Evolutionary conservation across 176 grass and related monocot species (phyloP).

Genomic region (Hsuehochloa calcarea): DNA sequence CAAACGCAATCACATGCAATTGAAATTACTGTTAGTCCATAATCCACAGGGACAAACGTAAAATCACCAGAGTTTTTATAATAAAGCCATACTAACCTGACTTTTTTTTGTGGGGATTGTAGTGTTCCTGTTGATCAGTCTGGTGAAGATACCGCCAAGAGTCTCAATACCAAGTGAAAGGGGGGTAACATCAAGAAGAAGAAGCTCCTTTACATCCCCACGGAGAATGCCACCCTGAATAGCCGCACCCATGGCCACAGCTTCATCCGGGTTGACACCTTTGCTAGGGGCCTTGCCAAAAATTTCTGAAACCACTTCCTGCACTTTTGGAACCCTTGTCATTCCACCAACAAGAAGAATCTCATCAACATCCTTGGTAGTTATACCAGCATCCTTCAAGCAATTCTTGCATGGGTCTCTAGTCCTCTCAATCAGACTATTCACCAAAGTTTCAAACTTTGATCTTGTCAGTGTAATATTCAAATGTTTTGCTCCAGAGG

Average conservation of each 20-base stretch:
- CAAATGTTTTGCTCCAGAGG: slow-evolving; percentile 48
- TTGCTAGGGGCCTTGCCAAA: slow-evolving; percentile 48
- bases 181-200: slow-evolving; percentile 49
- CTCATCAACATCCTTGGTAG: slow-evolving; percentile 38
- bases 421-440: slow-evolving; percentile 40
- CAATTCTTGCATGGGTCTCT: slow-evolving; percentile 49
- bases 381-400: slow-evolving; percentile 41
- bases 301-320: slow-evolving; percentile 38
- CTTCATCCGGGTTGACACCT: slow-evolving; percentile 47
- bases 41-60: background rate
- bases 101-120: slow-evolving; percentile 56
- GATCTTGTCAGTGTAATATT: slow-evolving; percentile 45
- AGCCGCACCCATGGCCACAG: slow-evolving; percentile 40
- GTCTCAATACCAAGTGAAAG: slow-evolving; percentile 49
- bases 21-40: background rate
- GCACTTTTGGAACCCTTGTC: slow-evolving; percentile 45
- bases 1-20: background rate
- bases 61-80: background rate
- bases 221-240: slow-evolving; percentile 46
- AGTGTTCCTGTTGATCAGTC: slow-evolving; percentile 41
- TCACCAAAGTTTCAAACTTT: slow-evolving; percentile 43
- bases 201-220: slow-evolving; percentile 50
- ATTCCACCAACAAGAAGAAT: slow-evolving; percentile 46
- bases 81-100: background rate
- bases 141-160: slow-evolving; percentile 46